Percentiles rank a stretch among this genome's conserved stretches.
Conservation (phyloP, 306 rosid genomes). For the Corylus americana region DNA sequence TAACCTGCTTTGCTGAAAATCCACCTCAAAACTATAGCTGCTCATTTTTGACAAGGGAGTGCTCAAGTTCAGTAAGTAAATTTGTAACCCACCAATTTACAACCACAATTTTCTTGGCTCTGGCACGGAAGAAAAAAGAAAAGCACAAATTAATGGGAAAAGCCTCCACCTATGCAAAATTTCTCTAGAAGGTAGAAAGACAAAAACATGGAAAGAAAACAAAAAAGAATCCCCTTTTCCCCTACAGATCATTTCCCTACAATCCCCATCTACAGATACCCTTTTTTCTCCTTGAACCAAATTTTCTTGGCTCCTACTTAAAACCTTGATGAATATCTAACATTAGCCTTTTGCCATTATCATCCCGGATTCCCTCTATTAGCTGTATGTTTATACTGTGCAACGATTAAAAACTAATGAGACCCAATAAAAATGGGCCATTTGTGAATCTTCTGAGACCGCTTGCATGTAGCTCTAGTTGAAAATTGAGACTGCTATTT, state of each 20-base stretch:
- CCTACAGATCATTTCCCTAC: constrained; percentile 50
- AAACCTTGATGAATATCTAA: constrained; percentile 35
- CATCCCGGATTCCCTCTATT: constrained; percentile 31
- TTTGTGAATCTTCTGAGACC: constrained; percentile 43
- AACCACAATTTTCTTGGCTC: constrained; percentile 40
- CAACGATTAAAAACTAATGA: constrained; percentile 24
- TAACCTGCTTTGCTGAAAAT: constrained; percentile 64
- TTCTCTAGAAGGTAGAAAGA: constrained; percentile 35
- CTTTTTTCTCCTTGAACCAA: constrained; percentile 44
- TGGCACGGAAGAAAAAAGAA: constrained; percentile 34
- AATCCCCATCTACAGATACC: constrained; percentile 41
- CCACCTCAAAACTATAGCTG: constrained; percentile 63
- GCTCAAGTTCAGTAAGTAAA: constrained; percentile 50
- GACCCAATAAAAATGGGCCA: constrained; percentile 61
- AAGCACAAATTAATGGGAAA: constrained; percentile 39
- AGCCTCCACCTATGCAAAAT: constrained; percentile 62
- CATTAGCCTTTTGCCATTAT: constrained; percentile 36
- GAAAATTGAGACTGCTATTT: constrained; percentile 31
- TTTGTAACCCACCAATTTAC: constrained; percentile 78
- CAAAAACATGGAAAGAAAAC: constrained; percentile 22
- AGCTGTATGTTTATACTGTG: constrained; percentile 41
- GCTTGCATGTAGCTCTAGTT: constrained; percentile 32
- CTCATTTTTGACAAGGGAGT: constrained; percentile 58
- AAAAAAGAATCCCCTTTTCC: constrained; percentile 26
- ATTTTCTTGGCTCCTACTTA: constrained; percentile 39